Base-by-base conservation (phyloP, 2,329 filamentous ascomycete genomes). In the Stachybotrys echinatus region DNA sequence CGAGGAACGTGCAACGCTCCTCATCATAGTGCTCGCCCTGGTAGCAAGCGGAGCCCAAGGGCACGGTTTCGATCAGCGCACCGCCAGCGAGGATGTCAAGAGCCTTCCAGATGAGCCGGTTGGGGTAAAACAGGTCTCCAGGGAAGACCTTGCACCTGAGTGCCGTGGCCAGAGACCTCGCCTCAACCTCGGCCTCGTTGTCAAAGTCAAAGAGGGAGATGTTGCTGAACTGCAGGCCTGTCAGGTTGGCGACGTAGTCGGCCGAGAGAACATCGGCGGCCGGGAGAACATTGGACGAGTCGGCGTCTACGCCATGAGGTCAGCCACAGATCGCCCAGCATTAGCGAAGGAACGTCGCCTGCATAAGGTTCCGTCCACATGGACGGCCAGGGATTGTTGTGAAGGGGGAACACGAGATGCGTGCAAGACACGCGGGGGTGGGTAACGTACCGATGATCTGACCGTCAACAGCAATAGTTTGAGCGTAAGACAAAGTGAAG, bases 51-150 rank as follows among this genome's bases (percentile, higher is more conserved):
- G 65, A 62, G 4, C 60, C 65, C 6, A 67, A 54, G 0, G 66
- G 68, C 2, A 64, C 52, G 1, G 66, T 65, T 54, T 64, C 56
- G 45, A 69, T 61, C 7, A 70, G 50, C 12, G 59, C 58, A 12
- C 63, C 64, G 20, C 63, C 64, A 14, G 52, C 54, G 14, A 72
- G 58, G 18, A 65, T 47, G 46, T 72, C 52, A n/a, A 73, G 65
- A 3, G 71, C 47, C 8, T 58, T 54, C 68, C 67, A 70, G 1
- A 61, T 51, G 3, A 52, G 12, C 1, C 48, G 40, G 3, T 47
- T 54, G 0, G 68, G 68, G 59, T 64, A 70, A 1, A 58, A 42
- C 3, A 40, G 14, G 7, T 70, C 67, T 4, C 64, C 65, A 2
- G 66, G 67, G 18, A 64, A 67, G 0, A 58, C 61, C 49, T 70